Conservation (phyloP, 179 eudicot species). For the Beta macrorhiza region DNA sequence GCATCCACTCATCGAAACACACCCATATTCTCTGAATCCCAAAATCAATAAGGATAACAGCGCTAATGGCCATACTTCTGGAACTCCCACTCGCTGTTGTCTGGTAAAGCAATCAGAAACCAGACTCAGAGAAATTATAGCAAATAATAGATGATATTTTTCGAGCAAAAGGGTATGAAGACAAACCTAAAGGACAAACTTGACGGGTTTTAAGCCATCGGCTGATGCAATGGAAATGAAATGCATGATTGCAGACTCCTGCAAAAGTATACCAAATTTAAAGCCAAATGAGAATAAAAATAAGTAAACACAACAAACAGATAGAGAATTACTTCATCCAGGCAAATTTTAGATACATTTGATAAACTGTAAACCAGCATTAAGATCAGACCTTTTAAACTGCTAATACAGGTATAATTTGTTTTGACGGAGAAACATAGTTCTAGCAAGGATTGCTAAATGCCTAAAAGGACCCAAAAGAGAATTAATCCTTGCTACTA, state of each 20-base stretch:
- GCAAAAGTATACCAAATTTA: background rate
- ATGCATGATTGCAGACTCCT: conserved; percentile 96
- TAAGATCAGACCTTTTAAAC: too few relatives aligned
- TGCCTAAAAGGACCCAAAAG: too few relatives aligned
- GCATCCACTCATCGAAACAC: conserved; percentile 3
- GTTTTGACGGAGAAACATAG: too few relatives aligned
- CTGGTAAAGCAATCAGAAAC: conserved; percentile 31
- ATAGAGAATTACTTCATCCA: background rate
- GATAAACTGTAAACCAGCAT: background rate
- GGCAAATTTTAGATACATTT: background rate
- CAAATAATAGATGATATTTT: background rate
- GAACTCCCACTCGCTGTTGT: conserved; percentile 90
- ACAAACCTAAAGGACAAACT: conserved; percentile 79
- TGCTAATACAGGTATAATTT: too few relatives aligned
- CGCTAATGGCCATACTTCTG: conserved; percentile 81
- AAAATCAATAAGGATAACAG: background rate
- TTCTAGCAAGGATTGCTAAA: too few relatives aligned
- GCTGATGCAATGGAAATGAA: conserved; percentile 96
- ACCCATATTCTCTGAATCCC: background rate
- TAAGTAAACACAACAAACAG: background rate
- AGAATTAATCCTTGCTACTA: too few relatives aligned
- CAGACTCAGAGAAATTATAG: background rate
- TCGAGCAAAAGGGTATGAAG: background rate
- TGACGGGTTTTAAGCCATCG: conserved; percentile 95
- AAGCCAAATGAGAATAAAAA: background rate